phyloP scores from a whole-genome alignment of 805 yeast genomes.

The Metschnikowia sp. region DNA sequence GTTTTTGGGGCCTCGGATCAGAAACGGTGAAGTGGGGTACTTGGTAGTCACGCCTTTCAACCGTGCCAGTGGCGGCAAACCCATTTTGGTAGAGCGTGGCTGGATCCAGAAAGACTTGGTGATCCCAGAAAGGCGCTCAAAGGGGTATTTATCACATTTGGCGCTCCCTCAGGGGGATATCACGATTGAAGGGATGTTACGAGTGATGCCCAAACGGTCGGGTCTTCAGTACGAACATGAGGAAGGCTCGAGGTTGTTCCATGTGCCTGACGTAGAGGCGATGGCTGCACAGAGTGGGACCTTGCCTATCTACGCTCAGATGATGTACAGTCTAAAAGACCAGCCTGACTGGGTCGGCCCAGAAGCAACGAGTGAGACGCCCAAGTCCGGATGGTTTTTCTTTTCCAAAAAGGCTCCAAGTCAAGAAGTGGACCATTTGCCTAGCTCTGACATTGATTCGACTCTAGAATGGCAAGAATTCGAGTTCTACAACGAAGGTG shows the following conservation, averaged over 20 bases:
- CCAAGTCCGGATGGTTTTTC: slow-evolving; percentile 13
- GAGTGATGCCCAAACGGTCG: slow-evolving; percentile 60
- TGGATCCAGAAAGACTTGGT: slow-evolving; percentile 78
- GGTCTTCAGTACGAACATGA: slow-evolving; percentile 70
- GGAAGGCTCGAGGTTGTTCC: slow-evolving; percentile 64
- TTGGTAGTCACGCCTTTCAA: slow-evolving; percentile 77
- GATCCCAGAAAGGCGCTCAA: slow-evolving; percentile 47
- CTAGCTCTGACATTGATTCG: slow-evolving; percentile 24
- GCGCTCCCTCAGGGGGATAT: slow-evolving; percentile 73
- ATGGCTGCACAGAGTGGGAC: slow-evolving; percentile 71
- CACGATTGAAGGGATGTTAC: slow-evolving; percentile 67
- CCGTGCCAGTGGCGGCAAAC: slow-evolving; percentile 70
- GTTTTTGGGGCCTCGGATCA: slow-evolving; percentile 85
- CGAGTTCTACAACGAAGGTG: slow-evolving; percentile 73
- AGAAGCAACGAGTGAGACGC: slow-evolving; percentile 4
- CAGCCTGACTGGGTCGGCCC: slow-evolving; percentile 48
- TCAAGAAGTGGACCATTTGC: slow-evolving; percentile 16
- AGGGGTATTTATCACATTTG: slow-evolving; percentile 55
- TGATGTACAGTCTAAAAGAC: slow-evolving; percentile 62
- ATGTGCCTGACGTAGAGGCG: slow-evolving; percentile 74
- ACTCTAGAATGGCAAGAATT: slow-evolving; percentile 41
- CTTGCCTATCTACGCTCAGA: slow-evolving; percentile 74
- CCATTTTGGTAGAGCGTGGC: slow-evolving; percentile 82
- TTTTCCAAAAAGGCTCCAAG: slow-evolving; percentile 8
- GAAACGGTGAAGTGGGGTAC: slow-evolving; percentile 70